Conservation (phyloP, 805 yeast genomes). For the Cyberlindnera americana region DNA sequence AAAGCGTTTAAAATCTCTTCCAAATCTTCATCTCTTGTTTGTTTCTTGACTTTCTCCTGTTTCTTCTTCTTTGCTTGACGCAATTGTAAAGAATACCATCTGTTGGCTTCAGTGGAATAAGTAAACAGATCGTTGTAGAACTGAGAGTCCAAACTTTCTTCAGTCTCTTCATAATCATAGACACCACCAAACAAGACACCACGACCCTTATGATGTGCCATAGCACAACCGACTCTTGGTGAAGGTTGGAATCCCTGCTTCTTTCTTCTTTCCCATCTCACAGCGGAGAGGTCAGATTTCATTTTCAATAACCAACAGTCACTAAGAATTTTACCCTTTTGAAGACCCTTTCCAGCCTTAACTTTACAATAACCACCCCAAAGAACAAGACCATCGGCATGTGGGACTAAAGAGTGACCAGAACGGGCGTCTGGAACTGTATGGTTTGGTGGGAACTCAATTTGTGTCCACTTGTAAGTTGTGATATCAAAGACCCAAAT, state of each 20-base stretch:
- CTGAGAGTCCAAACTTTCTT: conserved; percentile 80
- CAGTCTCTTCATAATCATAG: conserved; percentile 91
- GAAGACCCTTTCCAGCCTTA: conserved; percentile 82
- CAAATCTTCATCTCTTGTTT: conserved; percentile 56
- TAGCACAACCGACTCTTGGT: conserved; percentile 91
- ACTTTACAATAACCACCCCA: conserved; percentile 96
- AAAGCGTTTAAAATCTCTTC: conserved; percentile 77
- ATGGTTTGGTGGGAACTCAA: conserved; percentile 80
- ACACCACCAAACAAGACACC: conserved; percentile 96
- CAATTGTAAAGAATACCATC: conserved; percentile 77
- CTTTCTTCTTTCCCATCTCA: conserved; percentile 86
- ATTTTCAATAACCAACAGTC: conserved; percentile 87
- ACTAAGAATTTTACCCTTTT: conserved; percentile 82
- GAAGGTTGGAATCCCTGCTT: conserved; percentile 90
- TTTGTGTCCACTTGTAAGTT: conserved; percentile 85
- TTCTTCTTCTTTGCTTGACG: conserved; percentile 60
- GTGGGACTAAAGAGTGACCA: conserved; percentile 84
- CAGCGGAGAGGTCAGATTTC: conserved; percentile 70
- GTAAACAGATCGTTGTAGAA: conserved; percentile 80
- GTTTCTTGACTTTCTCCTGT: conserved; percentile 41
- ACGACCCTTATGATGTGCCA: conserved; percentile 86
- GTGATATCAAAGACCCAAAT: conserved; percentile 91
- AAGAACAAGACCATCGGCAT: conserved; percentile 74
- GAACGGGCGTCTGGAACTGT: conserved; percentile 87
- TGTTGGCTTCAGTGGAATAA: conserved; percentile 78